phyloP scores from a whole-genome alignment of 2,329 filamentous ascomycete species.

The Hortaea werneckii region DNA sequence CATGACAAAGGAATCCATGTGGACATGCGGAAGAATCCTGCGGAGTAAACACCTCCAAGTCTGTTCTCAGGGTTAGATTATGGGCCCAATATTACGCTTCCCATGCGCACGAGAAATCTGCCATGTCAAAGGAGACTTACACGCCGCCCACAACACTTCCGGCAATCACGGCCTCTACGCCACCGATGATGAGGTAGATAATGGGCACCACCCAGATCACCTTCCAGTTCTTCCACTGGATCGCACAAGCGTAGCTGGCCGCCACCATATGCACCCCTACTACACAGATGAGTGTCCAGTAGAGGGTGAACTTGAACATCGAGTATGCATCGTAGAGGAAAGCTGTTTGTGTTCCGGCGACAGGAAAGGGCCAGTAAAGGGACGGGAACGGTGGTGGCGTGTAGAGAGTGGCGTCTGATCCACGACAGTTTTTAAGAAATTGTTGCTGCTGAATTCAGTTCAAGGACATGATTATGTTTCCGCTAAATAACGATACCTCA shows the following conservation, averaged over 20 bases:
- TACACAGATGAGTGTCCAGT: slow-evolving; percentile 78
- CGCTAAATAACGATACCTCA: neutral
- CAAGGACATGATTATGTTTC: neutral
- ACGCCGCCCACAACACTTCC: slow-evolving; percentile 73
- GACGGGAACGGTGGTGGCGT: slow-evolving; percentile 64
- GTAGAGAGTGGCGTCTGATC: slow-evolving; percentile 50
- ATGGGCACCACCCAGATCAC: slow-evolving; percentile 61
- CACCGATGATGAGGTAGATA: slow-evolving; percentile 60
- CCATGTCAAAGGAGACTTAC: slow-evolving; percentile 40
- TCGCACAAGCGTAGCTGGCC: slow-evolving; percentile 58
- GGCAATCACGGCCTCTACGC: slow-evolving; percentile 65
- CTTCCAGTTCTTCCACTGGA: slow-evolving; percentile 52
- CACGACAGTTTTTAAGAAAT: slow-evolving; percentile 36
- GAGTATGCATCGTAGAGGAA: slow-evolving; percentile 67
- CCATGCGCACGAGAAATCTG: neutral
- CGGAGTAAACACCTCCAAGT: slow-evolving; percentile 67
- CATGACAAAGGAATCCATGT: slow-evolving; percentile 90
- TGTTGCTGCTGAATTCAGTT: slow-evolving; percentile 11
- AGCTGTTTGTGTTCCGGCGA: slow-evolving; percentile 44
- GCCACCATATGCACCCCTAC: slow-evolving; percentile 64
- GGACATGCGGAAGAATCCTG: slow-evolving; percentile 80
- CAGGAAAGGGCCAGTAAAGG: slow-evolving; percentile 62
- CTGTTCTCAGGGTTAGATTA: slow-evolving; percentile 32
- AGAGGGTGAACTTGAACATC: slow-evolving; percentile 77
- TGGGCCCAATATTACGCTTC: neutral